Evolutionary conservation across 139 green algal species (phyloP).

Genomic region (Pleodorina starrii): DNA sequence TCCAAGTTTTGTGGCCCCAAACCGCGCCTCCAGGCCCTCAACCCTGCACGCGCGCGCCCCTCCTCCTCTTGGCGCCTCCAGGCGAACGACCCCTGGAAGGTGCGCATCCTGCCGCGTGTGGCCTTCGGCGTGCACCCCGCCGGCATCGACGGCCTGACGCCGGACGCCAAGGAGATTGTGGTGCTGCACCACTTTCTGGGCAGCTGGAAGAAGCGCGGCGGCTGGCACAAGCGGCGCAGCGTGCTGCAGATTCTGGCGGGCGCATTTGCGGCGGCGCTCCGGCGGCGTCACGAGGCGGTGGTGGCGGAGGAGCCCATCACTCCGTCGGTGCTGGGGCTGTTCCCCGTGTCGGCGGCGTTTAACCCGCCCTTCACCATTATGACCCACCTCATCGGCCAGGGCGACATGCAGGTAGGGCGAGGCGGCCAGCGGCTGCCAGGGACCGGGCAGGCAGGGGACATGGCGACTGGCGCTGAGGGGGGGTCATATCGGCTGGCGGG

Average conservation of each 20-base stretch:
- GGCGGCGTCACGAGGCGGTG: background rate
- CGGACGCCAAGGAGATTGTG: conserved; percentile 66
- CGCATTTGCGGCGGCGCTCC: conserved; percentile 9
- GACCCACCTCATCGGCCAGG: conserved; percentile 69
- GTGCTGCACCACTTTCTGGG: conserved; percentile 87
- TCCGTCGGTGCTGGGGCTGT: conserved; percentile 58
- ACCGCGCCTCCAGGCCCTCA: no score
- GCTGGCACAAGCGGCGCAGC: conserved; percentile 57
- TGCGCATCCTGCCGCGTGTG: conserved; percentile 85
- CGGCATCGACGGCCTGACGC: conserved; percentile 63
- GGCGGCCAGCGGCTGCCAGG: background rate
- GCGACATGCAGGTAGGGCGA: conserved; percentile 58
- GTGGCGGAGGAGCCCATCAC: conserved; percentile 42
- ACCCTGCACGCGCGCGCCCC: no score
- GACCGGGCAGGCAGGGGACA: background rate
- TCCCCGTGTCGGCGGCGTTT: conserved; percentile 78
- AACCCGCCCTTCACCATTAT: conserved; percentile 85
- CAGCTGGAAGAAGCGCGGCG: conserved; percentile 75
- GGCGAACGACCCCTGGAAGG: conserved; percentile 52
- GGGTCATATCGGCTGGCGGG: no score
- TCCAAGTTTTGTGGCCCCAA: no score
- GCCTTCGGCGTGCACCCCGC: conserved; percentile 77
- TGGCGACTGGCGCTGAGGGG: no score
- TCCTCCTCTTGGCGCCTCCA: no score
- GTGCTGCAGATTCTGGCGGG: conserved; percentile 52